Conservation (phyloP, 2,329 filamentous ascomycete species). For the Penicillium brevicompactum region DNA sequence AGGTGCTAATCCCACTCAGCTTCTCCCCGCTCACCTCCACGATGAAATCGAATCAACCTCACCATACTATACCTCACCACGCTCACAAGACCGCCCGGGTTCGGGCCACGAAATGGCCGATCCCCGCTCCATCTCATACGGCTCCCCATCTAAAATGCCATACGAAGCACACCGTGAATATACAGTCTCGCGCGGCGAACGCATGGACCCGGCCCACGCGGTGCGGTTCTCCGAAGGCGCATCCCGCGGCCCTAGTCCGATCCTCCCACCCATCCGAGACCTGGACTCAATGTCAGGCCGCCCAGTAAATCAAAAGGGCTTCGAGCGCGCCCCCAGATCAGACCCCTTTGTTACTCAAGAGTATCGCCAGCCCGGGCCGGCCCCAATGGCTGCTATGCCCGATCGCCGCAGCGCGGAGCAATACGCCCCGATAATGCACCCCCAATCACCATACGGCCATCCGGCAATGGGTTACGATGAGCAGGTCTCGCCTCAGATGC, state of each 20-base stretch:
- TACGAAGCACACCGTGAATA: conserved; percentile 31
- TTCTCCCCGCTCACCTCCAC: conserved; percentile 44
- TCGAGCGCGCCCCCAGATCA: conserved; percentile 30
- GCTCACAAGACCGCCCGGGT: conserved; percentile 32
- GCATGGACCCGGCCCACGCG: conserved; percentile 24
- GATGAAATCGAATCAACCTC: conserved; percentile 44
- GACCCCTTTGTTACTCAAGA: conserved; percentile 30
- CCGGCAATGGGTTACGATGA: conserved; percentile 36
- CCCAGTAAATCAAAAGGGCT: conserved; percentile 25
- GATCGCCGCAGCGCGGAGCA: conserved; percentile 29
- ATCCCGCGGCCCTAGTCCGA: conserved; percentile 38
- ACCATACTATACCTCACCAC: conserved; percentile 34
- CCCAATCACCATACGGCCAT: conserved; percentile 32
- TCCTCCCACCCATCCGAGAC: conserved; percentile 41
- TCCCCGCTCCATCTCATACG: conserved; percentile 30
- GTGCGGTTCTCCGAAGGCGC: conserved; percentile 24
- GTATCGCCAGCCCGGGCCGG: conserved; percentile 22
- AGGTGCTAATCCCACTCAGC: conserved; percentile 25
- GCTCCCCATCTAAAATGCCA: conserved; percentile 23
- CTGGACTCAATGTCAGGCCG: conserved; percentile 37
- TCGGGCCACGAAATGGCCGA: conserved; percentile 34
- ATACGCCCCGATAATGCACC: conserved; percentile 29
- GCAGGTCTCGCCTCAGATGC: conserved; percentile 31
- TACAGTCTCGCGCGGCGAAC: conserved; percentile 22
- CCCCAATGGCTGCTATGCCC: conserved; percentile 20